Conservation (phyloP, 768 basidiomycete species). For the Termitomyces sp. region DNA sequence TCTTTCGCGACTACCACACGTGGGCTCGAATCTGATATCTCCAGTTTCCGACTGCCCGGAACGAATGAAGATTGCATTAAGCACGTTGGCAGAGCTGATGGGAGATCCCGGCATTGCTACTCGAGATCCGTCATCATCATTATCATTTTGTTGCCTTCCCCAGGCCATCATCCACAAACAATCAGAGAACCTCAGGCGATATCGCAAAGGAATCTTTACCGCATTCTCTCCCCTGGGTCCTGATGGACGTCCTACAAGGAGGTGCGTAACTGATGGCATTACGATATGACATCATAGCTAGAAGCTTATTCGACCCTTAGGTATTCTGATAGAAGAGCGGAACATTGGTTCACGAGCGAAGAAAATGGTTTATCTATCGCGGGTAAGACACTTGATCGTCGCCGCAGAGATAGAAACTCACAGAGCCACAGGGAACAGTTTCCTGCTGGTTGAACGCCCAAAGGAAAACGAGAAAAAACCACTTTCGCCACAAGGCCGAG, state of each 20-base stretch:
- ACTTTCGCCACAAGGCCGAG: conserved; percentile 16
- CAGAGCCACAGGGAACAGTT: conserved; percentile 9
- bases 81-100: conserved; percentile 45
- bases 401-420: not conserved
- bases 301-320: conserved; percentile 21
- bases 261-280: conserved; percentile 31
- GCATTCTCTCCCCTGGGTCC: conserved; percentile 53
- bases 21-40: conserved; percentile 40
- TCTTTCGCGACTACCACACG: conserved; percentile 45
- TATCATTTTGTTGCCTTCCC: conserved; percentile 65
- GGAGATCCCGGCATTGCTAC: conserved; percentile 37
- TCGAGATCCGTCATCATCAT: conserved; percentile 50
- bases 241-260: conserved; percentile 57
- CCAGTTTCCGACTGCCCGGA: conserved; percentile 30
- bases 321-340: conserved; percentile 51
- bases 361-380: conserved; percentile 50
- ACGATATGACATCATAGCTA: not conserved
- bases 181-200: conserved; percentile 39
- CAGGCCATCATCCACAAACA: conserved; percentile 48
- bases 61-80: conserved; percentile 51
- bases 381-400: conserved; percentile 26
- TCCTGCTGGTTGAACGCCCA: conserved; percentile 10
- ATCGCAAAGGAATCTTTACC: conserved; percentile 33
- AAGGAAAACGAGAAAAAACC: conserved; percentile 21
- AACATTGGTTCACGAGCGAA: conserved; percentile 62